phyloP scores from a whole-genome alignment of 768 basidiomycete species.

The Boletus rubropictus region DNA sequence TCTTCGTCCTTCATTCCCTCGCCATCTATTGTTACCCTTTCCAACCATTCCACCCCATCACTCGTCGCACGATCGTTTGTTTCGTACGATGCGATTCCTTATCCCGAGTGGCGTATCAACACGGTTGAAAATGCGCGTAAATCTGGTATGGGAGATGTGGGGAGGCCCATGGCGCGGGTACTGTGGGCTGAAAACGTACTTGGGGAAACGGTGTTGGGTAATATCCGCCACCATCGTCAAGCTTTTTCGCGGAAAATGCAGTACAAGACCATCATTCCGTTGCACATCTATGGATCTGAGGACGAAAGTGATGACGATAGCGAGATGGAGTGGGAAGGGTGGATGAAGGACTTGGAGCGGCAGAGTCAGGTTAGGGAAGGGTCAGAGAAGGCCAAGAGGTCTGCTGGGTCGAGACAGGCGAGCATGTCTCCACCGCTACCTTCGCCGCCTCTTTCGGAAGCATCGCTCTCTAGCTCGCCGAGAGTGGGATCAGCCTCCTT shows the following conservation, averaged over 20 bases:
- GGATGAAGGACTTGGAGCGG: conserved; percentile 53
- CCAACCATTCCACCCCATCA: conserved; percentile 29
- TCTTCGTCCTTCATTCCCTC: conserved; percentile 40
- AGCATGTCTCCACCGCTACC: conserved; percentile 12
- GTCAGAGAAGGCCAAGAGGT: background rate
- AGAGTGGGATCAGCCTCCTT: conserved; percentile 14
- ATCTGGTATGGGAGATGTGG: conserved; percentile 55
- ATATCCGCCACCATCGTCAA: conserved; percentile 20
- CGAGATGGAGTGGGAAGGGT: conserved; percentile 64
- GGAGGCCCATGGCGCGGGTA: conserved; percentile 48
- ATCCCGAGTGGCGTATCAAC: conserved; percentile 62
- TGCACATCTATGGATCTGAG: conserved; percentile 20
- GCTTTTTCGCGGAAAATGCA: conserved; percentile 21
- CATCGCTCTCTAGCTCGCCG: conserved; percentile 21
- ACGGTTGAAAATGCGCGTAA: conserved; percentile 47
- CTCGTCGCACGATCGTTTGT: conserved; percentile 15
- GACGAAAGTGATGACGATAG: conserved; percentile 40
- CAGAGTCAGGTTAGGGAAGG: conserved; percentile 24
- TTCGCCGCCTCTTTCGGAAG: conserved; percentile 27
- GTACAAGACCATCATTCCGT: conserved; percentile 12
- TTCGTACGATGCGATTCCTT: conserved; percentile 40
- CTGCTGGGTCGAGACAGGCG: background rate
- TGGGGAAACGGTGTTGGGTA: conserved; percentile 17
- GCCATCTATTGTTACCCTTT: conserved; percentile 52
- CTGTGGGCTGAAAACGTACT: conserved; percentile 29